Percentiles rank a stretch among this genome's conserved stretches.
These are phyloP conservation scores for Penicillium pulvis DNA, from an alignment of 495 filamentous ascomycete species.

Conservation along the genomic window DNA sequence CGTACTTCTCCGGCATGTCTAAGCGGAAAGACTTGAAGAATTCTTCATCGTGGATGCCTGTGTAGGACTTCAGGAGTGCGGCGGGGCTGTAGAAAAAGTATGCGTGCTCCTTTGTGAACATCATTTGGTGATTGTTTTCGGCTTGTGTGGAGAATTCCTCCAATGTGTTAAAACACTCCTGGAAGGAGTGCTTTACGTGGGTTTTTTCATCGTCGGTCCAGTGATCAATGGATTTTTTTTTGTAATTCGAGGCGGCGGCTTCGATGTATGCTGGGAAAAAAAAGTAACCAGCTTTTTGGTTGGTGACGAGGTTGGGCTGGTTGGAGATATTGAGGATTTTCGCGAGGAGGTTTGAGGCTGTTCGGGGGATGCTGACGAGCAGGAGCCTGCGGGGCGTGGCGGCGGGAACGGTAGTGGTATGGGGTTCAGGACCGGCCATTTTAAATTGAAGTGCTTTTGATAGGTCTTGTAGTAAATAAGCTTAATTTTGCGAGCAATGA, in stretches of 20 bases:
- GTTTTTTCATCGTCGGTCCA: slow-evolving; percentile 29
- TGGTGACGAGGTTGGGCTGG: slow-evolving; percentile 33
- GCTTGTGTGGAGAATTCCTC: slow-evolving; percentile 30
- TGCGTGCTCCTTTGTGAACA: slow-evolving; percentile 46
- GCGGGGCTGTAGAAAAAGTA: slow-evolving; percentile 23
- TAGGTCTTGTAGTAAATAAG: slow-evolving; percentile 5
- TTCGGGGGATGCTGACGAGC: slow-evolving; percentile 40
- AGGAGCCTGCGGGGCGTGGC: slow-evolving; percentile 14
- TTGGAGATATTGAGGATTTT: slow-evolving; percentile 39
- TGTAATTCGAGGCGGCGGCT: neutral
- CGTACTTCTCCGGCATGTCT: slow-evolving; percentile 17
- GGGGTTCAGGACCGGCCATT: neutral
- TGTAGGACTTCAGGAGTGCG: neutral
- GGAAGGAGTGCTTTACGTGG: slow-evolving; percentile 14
- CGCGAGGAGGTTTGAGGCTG: slow-evolving; percentile 45
- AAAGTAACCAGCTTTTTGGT: slow-evolving; percentile 42
- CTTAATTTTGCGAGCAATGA: slow-evolving; percentile 14
- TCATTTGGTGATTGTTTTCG: slow-evolving; percentile 25
- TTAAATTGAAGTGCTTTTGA: neutral
- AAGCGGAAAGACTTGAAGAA: slow-evolving; percentile 10
- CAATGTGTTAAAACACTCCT: slow-evolving; percentile 26
- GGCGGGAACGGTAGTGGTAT: neutral
- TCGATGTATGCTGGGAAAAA: slow-evolving; percentile 31
- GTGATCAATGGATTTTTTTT: slow-evolving; percentile 15
- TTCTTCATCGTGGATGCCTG: neutral